Evolutionary conservation across 495 filamentous ascomycete species (phyloP), one percentile per base, ranked within the genome.

Genomic region (Pseudoneurospora amorphoporcata): DNA sequence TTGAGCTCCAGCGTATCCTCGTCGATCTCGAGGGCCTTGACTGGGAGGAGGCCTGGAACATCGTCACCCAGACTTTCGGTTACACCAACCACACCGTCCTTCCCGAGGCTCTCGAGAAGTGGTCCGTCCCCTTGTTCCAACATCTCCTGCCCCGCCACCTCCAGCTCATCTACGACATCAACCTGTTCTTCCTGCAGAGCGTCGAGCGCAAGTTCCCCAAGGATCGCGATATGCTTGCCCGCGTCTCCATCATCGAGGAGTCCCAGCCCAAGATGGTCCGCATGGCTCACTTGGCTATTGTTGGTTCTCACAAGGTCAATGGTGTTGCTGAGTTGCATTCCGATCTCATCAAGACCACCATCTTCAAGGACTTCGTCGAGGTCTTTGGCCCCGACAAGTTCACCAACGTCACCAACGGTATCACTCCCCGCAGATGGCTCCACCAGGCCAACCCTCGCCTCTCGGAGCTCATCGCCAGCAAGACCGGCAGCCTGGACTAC

Each of bases 51-150:
- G 94, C 93, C 8, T 99, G 95, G 95, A 82, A 82, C 69, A 97
- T 94, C 76, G 88, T 92, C 39, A 82, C 81, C 39, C 80, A 82
- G 73, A 88, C 86, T 40, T 98, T 99, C 76, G 91, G 94, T 53
- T 99, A 99, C 84, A 98, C 95, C 75, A 99, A 99, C 80, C 95
- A 99, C 80, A 99, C 95, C 4, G 95, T 99, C 47, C 88, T 99
- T 42, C 95, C 95, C 0, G 95, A 99, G 83, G 95, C 95, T 53
- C 83, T 98, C 69, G 95, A 99, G 87, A 99, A 97, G 84, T 99
- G 95, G 95, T 95, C 95, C 38, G 96, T 99, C 53, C 92, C 93
- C 17, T 83, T 99, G 75, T 77, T 99, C 78, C 94, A 98, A 80
- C 90, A 97, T 74, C 88, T 99, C 3, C 90, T 99, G 16, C 95